A percentile compares a stretch with the other conserved stretches of the same genome.
Evolutionary conservation across 768 basidiomycete species (phyloP).

Genomic region (Brasilioporus rufonigricans): DNA sequence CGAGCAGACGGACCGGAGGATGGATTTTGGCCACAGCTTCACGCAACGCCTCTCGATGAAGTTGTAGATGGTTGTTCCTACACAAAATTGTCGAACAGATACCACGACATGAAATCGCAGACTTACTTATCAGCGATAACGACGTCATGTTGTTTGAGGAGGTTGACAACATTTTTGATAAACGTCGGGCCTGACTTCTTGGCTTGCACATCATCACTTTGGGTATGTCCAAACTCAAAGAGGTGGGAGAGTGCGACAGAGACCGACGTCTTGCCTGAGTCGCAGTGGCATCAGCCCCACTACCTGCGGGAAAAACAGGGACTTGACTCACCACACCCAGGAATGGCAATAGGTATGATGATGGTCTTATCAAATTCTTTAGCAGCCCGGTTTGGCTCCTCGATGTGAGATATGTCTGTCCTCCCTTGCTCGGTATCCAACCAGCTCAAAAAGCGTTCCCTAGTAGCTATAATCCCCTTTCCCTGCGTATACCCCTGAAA

Average conservation of each 20-base stretch:
- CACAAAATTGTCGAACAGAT: slow-evolving; percentile 8
- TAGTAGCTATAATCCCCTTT: slow-evolving; percentile 80
- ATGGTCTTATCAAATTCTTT: slow-evolving; percentile 66
- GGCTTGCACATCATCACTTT: slow-evolving; percentile 82
- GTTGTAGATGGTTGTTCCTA: slow-evolving; percentile 85
- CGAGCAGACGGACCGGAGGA: slow-evolving; percentile 72
- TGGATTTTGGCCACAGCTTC: slow-evolving; percentile 42
- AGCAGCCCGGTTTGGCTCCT: slow-evolving; percentile 14
- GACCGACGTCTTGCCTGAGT: slow-evolving; percentile 81
- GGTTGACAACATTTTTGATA: slow-evolving; percentile 63
- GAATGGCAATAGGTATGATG: slow-evolving; percentile 85
- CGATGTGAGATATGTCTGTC: slow-evolving; percentile 29
- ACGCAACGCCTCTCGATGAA: slow-evolving; percentile 75
- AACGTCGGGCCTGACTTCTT: slow-evolving; percentile 76
- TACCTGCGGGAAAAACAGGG: not conserved
- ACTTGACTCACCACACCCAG: slow-evolving; percentile 78
- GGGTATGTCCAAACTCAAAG: slow-evolving; percentile 88
- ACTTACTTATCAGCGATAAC: slow-evolving; percentile 92
- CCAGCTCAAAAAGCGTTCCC: slow-evolving; percentile 79
- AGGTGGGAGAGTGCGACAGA: slow-evolving; percentile 75
- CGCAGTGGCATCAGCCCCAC: not conserved
- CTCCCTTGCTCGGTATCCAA: slow-evolving; percentile 48
- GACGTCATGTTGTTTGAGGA: slow-evolving; percentile 64
- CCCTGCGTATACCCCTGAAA: slow-evolving; percentile 68
- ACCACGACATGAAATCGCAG: not conserved